These are phyloP conservation scores for Neckera pumila DNA, from an alignment of 225 moss, liverwort and hornwort species.

Conservation along the genomic window DNA sequence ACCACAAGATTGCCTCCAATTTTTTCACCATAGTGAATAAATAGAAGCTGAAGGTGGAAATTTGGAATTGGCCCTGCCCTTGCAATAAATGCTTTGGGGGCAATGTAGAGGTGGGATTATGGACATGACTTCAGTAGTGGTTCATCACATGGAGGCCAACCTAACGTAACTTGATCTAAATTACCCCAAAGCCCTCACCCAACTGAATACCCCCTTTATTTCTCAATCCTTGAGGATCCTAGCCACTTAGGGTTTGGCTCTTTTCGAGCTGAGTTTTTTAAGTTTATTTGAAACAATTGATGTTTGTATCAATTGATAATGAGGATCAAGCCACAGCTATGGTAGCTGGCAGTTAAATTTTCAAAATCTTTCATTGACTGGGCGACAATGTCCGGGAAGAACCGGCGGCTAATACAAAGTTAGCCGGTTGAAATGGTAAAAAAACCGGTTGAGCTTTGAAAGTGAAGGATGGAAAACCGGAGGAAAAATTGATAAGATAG, in stretches of 20 bases:
- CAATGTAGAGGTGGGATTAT: not conserved
- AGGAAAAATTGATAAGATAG: too few relatives aligned
- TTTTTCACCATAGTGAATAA: not conserved
- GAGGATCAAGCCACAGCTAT: not conserved
- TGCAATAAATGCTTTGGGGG: not conserved
- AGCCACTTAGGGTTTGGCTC: not conserved
- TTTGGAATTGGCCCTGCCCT: too few relatives aligned
- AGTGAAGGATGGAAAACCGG: too few relatives aligned
- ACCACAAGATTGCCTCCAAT: too few relatives aligned
- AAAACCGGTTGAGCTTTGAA: too few relatives aligned
- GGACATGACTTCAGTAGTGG: not conserved
- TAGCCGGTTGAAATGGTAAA: too few relatives aligned
- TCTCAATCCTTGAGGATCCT: not conserved
- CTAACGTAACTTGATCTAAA: not conserved
- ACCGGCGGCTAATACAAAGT: too few relatives aligned
- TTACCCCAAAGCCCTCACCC: not conserved
- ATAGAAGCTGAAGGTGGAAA: accelerated
- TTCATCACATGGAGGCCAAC: not conserved
- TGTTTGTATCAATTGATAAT: not conserved
- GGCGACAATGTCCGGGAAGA: too few relatives aligned
- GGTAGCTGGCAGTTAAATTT: not conserved
- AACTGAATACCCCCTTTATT: not conserved
- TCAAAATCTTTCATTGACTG: not conserved
- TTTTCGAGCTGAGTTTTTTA: too few relatives aligned
- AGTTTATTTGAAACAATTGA: not conserved